Base-by-base conservation (phyloP, 2,329 filamentous ascomycete genomes). In the Esteya vermicola region DNA sequence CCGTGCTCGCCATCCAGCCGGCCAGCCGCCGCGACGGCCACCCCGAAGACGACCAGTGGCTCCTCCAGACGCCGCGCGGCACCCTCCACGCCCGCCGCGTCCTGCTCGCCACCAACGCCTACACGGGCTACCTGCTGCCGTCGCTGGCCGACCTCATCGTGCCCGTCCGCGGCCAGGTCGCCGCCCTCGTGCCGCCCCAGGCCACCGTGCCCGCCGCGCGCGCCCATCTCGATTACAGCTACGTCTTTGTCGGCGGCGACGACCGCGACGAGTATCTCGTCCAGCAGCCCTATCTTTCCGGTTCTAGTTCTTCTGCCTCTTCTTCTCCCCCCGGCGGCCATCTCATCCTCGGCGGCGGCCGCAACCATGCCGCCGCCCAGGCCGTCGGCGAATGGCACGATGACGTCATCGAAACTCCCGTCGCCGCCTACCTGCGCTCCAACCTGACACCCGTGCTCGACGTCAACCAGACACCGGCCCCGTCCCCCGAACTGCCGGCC, bases 71-170 rank as follows among this genome's bases (percentile, higher is more conserved):
- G 1, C 57, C 66, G 0, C 74, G 85, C 19, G 86, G 85, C n/a
- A 62, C 59, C 32, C 68, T 93, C 41, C 54, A 55, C 0, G 67
- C 85, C 1, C 60, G 63, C 12, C 67, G 72, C 26, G 72, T 93
- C 18, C 67, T 94, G 16, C 68, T 93, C 14, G 81, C 84, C 5
- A 89, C 81, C 1, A 94, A 94, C 53, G 88, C 67, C 4, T 93
- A 93, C 57, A 88, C 85, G 0, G 84, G 83, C 1, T 69, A 78
- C 44, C 65, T 94, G 4, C 61, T 89, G 2, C 83, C 83, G 0
- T 54, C 62, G 26, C 79, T 89, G 49, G 64, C 71, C 9, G 73
- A 78, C 47, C 65, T 86, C 9, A 81, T 93, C 46, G 73, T 88
- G 3, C 88, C 88, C 0, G 77, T 82, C 3, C 67, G 82, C 20